A percentile compares a stretch with the other conserved stretches of the same genome.
Evolutionary conservation across 129 eudicot species (phyloP).

Genomic region (Centella asiatica): DNA sequence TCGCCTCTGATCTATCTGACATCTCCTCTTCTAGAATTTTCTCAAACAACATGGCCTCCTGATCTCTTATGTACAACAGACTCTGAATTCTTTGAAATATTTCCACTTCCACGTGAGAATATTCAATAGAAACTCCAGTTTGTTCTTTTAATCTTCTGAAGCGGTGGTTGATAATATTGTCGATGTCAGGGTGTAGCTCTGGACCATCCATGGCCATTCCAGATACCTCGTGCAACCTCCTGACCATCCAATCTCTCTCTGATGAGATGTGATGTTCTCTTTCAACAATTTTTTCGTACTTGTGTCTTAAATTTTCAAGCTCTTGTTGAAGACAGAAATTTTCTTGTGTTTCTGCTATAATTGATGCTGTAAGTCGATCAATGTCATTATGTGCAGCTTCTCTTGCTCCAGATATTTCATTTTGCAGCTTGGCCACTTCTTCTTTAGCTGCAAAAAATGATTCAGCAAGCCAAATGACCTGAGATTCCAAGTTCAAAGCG

Average conservation of each 20-base stretch:
- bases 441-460: constrained; percentile 42
- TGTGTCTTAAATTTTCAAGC: constrained; percentile 40
- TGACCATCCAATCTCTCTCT: constrained; percentile 48
- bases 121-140: constrained; percentile 1
- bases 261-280: constrained; percentile 27
- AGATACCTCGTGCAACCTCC: constrained; percentile 42
- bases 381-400: constrained; percentile 52
- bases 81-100: constrained; percentile 36
- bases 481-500: constrained; percentile 45
- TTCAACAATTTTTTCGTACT: constrained; percentile 29
- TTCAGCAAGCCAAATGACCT: constrained; percentile 48
- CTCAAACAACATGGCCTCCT: constrained; percentile 41
- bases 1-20: constrained; percentile 28
- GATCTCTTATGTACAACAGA: constrained; percentile 48
- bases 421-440: constrained; percentile 32
- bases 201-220: constrained; percentile 28
- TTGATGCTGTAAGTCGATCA: constrained; percentile 36
- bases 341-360: constrained; percentile 55
- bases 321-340: constrained; percentile 43
- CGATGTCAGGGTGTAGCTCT: constrained; percentile 5
- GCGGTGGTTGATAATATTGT: background rate
- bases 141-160: constrained; percentile 4
- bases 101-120: constrained; percentile 3
- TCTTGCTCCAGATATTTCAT: constrained; percentile 31
- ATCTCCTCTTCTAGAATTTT: constrained; percentile 47